phyloP scores from a whole-genome alignment of 192 early-diverging fungal species.

The Podila minutissima region DNA sequence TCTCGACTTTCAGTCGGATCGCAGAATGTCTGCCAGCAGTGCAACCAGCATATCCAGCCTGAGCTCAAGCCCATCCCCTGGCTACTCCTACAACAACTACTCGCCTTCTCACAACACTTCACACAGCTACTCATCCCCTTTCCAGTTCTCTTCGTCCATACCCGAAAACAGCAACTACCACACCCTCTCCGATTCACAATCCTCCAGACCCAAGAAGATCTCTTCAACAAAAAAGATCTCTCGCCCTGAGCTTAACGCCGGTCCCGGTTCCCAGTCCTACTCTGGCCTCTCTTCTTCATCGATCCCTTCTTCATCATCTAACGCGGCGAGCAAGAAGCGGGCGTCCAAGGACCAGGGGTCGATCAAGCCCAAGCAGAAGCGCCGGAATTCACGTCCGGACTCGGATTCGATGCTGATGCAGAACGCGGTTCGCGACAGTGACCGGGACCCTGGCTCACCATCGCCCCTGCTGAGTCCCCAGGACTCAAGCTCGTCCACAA shows the following conservation, averaged over 20 bases:
- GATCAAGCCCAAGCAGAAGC: conserved; percentile 42
- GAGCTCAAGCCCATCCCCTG: conserved; percentile 36
- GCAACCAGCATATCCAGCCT: conserved; percentile 39
- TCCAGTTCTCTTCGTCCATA: conserved; percentile 9
- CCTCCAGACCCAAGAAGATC: neutral
- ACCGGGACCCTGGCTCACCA: conserved; percentile 28
- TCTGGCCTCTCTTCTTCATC: neutral
- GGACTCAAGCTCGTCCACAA: neutral
- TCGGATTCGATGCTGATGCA: too few relatives aligned
- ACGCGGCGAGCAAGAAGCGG: conserved; percentile 26
- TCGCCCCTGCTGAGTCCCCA: conserved; percentile 17
- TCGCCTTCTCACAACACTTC: neutral
- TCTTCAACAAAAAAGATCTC: neutral
- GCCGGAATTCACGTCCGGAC: conserved; percentile 19
- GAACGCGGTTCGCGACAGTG: conserved; percentile 2
- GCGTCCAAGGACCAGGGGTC: conserved; percentile 40
- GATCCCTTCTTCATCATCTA: neutral
- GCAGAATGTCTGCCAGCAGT: conserved; percentile 46
- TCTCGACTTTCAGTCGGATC: conserved; percentile 35
- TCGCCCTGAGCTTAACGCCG: neutral
- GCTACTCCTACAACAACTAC: conserved; percentile 20
- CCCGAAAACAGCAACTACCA: neutral
- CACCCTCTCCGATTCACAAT: neutral
- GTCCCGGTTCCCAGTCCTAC: neutral
- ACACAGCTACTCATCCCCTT: neutral